Evolutionary conservation across 345 rosid species (phyloP), one percentile per base, ranked within the genome.

Genomic region (Populus simonii): DNA sequence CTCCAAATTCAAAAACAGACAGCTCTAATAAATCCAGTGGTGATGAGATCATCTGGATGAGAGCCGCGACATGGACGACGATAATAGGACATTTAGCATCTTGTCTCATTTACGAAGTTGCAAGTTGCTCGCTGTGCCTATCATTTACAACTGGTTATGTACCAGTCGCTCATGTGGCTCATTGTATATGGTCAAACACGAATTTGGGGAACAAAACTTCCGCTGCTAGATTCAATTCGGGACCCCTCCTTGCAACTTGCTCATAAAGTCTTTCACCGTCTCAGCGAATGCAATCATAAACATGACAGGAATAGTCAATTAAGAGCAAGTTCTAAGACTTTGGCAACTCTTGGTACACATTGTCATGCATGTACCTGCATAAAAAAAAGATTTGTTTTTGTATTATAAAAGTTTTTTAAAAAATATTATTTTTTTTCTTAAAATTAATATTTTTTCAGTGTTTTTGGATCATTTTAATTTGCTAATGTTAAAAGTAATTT

Each of bases 181-280:
- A 70, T 51, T 70, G 83, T 31, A 74, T 38, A 8, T 84, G 57
- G 84, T 25, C 79, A 61, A 1, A 41, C 53, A 59, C 61, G 38
- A 18, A 75, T 39, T 13, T 59, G 12, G 61, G 70, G 27, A 69
- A 70, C 70, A 66, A 51, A 74, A 49, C 45, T 43, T 43, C 23
- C 68, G 80, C 82, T 80, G 78, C 49, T 80, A 65, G 83, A 51
- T 63, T 9, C 27, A 70, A 20, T 5, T 57, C 10, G 36, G 79
- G 77, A 16, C 61, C 66, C 75, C 61, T 17, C 27, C 0, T 1
- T 71, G 80, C 85, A 79, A 82, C 81, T 84, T 74, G 85, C 51
- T 79, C 81, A 11, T 72, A 75, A 29, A 71, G 5, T 77, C 59
- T 22, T 9, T 61, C 57, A 7, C 66, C 25, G 49, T 63, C 41